These are phyloP conservation scores for Hyaloscypha variabilis DNA, from an alignment of 495 filamentous ascomycete species.

Conservation along the genomic window DNA sequence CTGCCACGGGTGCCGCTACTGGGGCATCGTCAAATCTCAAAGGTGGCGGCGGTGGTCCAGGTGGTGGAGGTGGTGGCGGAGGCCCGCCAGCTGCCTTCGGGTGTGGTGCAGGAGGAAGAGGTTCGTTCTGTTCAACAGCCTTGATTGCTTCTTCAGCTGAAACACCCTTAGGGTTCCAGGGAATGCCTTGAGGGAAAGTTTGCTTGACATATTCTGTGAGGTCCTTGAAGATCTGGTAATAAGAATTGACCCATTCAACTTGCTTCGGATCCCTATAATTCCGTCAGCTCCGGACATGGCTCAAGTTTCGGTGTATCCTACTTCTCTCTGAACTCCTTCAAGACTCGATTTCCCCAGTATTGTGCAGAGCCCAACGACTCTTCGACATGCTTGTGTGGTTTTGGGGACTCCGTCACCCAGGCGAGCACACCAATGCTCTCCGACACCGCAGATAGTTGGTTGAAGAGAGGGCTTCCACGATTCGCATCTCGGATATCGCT, in stretches of 20 bases:
- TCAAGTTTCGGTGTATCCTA: conserved; percentile 40
- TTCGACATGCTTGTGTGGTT: conserved; percentile 78
- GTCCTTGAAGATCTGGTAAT: conserved; percentile 82
- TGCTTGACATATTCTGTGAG: conserved; percentile 80
- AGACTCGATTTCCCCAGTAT: conserved; percentile 88
- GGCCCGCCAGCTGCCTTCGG: conserved; percentile 40
- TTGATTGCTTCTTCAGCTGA: conserved; percentile 71
- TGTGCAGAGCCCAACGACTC: conserved; percentile 79
- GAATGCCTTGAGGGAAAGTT: conserved; percentile 75
- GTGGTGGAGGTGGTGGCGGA: conserved; percentile 67
- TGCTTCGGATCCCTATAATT: conserved; percentile 68
- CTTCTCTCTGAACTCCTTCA: conserved; percentile 91
- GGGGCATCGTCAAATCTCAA: conserved; percentile 52
- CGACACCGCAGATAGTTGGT: conserved; percentile 82
- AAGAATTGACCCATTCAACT: conserved; percentile 83
- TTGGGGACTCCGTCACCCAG: conserved; percentile 80
- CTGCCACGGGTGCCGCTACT: conserved; percentile 35
- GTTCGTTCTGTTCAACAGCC: conserved; percentile 48
- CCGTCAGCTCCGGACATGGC: conserved; percentile 13
- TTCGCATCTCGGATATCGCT: conserved; percentile 79
- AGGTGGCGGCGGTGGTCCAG: conserved; percentile 74
- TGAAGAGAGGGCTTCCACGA: conserved; percentile 67
- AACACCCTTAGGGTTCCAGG: conserved; percentile 85
- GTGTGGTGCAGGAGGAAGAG: conserved; percentile 34
- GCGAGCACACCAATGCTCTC: conserved; percentile 84